Evolutionary conservation across 2,329 filamentous ascomycete genomes (phyloP), one percentile per base, ranked within the genome.

Genomic region (Ophiostoma sp.): DNA sequence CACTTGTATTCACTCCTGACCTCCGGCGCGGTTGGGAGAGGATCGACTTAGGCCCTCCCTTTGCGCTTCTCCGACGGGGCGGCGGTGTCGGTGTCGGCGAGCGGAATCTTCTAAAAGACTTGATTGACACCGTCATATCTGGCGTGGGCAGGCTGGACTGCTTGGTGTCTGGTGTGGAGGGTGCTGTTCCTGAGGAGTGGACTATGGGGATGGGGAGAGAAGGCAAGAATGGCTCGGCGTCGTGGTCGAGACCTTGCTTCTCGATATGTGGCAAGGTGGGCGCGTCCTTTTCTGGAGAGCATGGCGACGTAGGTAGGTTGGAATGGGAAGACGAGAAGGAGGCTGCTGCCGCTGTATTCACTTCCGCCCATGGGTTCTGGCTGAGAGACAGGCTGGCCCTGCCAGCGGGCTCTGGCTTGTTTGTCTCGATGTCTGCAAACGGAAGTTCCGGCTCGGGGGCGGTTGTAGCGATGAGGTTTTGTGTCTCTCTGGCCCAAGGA

Each of bases 81-180:
- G 76, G 52, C 74, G 78, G 80, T 55, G 83, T 81, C 0, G 87
- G 84, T 0, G 86, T 87, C 0, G 85, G 84, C 0, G 85, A 85
- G 77, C 86, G 84, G 77, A 88, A 88, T 1, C 84, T 83, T 0
- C 85, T 82, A 77, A 89, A 88, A 0, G 86, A 83, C 75, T 85
- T 87, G 76, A 87, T 81, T 0, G 84, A 84, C 39, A 87, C 81
- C 4, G 83, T 83, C 17, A 84, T 82, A 69, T 87, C 84, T 6
- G 86, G 84, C 0, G 84, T 86, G 1, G 81, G 80, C 42, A 82
- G 76, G 73, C 79, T 76, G 28, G 80, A 80, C 2, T 75, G 77
- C 22, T 77, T 77, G 22, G 76, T 78, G 39, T 78, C 76, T 1
- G 78, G 78, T 3, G 77, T 78, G n/a, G 79, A 79, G 45, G 80